Conservation (phyloP, 116 monocot genomes). For the Zostera marina region DNA sequence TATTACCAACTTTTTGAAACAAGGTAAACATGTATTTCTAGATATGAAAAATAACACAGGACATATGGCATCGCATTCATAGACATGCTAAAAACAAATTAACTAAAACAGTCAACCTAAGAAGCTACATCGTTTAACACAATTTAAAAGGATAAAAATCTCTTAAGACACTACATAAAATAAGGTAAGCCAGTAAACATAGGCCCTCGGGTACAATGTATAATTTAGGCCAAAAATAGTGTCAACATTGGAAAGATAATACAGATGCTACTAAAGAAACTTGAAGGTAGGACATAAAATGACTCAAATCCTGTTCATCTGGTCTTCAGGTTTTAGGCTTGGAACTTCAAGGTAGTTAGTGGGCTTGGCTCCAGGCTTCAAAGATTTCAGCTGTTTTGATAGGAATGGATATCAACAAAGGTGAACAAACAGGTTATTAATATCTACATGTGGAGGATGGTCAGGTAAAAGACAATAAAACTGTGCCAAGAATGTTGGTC, state of each 20-base stretch:
- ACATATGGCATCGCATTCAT: not conserved
- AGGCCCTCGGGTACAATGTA: conserved; percentile 4
- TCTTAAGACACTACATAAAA: conserved; percentile 7
- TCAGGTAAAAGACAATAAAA: conserved; percentile 21
- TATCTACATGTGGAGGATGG: conserved; percentile 24
- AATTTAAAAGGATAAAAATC: not conserved
- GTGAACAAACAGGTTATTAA: conserved; percentile 37
- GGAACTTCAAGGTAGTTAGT: conserved; percentile 33
- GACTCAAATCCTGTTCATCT: conserved; percentile 40
- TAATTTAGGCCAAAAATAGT: not conserved
- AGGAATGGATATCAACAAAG: conserved; percentile 50
- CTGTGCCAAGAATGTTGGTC: conserved; percentile 7
- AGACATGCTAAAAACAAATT: conserved; percentile 1
- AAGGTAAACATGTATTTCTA: not conserved
- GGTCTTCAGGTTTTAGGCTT: conserved; percentile 68
- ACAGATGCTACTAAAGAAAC: conserved; percentile 13
- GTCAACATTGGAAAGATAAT: not conserved
- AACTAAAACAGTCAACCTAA: not conserved
- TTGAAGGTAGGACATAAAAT: conserved; percentile 24
- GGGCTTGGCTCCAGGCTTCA: conserved; percentile 69
- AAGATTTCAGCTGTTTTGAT: conserved; percentile 57
- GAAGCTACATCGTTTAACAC: conserved; percentile 6
- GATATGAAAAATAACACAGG: not conserved
- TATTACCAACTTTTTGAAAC: not conserved
- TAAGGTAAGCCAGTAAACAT: conserved; percentile 7